Base-by-base conservation (phyloP, 805 yeast species). In the Kuraishia piskuri region DNA sequence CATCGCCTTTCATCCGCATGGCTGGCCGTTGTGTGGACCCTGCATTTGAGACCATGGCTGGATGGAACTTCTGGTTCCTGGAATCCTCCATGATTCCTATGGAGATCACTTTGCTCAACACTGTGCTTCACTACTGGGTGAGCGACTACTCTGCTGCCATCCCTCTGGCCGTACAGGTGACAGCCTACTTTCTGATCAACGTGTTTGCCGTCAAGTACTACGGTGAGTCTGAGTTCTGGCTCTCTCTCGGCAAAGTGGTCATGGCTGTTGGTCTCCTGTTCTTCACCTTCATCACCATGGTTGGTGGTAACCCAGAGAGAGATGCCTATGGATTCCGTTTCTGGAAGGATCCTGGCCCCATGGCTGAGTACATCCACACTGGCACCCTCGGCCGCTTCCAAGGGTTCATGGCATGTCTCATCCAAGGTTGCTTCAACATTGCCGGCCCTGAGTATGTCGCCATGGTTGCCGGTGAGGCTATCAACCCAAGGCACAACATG, bases 41-140 rank as follows among this genome's bases (percentile, higher is more conserved):
- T 52, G 68, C 73, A 4, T 63, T 66, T 22, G 74, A 69, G 56
- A 59, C 63, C 48, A 62, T 68, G 22, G 67, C 69, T 23, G 70
- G 71, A 24, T 63, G 69, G 60, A 70, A 70, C 58, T 70, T 69
- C 52, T 70, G 72, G 66, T 57, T 76, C 24, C 71, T 75, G 74
- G 72, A 74, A 57, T 67, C 74, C 49, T 64, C 74, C 53, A 74
- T 73, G 57, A 73, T 76, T 58, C 80, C 81, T 12, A 75, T 75
- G 55, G 80, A 76, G 61, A 72, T 76, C 52, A 72, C 75, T 3
- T 61, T 73, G 59, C 77, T 77, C 52, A 79, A 80, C 55, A 76
- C 80, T 23, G 76, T 80, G 72, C 66, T 82, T 40, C 83, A 76
- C 59, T 77, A 65, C 58, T 77, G 82, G 81, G 63, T 77, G 57